Percentiles rank a stretch among this genome's conserved stretches.
Evolutionary conservation across 805 yeast genomes (phyloP).

Genomic region (Yarrowia sp.): DNA sequence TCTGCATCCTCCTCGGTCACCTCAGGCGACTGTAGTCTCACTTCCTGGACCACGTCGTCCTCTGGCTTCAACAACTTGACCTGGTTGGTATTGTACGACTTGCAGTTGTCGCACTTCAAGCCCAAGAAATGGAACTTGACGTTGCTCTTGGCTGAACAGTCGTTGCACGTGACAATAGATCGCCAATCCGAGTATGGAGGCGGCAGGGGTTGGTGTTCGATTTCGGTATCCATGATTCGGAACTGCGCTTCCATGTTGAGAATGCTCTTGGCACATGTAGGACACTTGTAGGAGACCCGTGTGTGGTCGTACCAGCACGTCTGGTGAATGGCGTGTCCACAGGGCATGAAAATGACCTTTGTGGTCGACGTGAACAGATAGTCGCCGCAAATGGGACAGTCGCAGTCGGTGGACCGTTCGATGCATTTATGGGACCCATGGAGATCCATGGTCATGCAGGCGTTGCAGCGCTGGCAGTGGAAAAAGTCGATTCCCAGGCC

Average conservation of each 20-base stretch:
- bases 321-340: conserved; percentile 95
- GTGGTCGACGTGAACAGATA: conserved; percentile 82
- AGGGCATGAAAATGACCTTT: conserved; percentile 87
- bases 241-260: conserved; percentile 89
- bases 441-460: conserved; percentile 82
- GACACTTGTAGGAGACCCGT: conserved; percentile 88
- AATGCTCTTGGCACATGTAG: conserved; percentile 84
- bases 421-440: conserved; percentile 82
- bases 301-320: conserved; percentile 80
- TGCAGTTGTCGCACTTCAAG: conserved; percentile 83
- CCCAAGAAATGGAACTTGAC: conserved; percentile 85
- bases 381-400: conserved; percentile 93
- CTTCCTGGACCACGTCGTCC: conserved; percentile 29
- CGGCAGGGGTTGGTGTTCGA: conserved; percentile 76
- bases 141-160: conserved; percentile 82
- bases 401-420: conserved; percentile 84
- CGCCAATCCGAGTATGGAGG: conserved; percentile 79
- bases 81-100: conserved; percentile 85
- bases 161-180: conserved; percentile 73
- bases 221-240: conserved; percentile 84
- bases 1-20: conserved; percentile 30
- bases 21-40: conserved; percentile 10
- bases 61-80: conserved; percentile 72
- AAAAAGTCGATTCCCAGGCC: conserved; percentile 89
- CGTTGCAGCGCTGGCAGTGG: conserved; percentile 89